Conservation (phyloP, 1,284 basidiomycete species). For the Cryptococcus floricola region DNA sequence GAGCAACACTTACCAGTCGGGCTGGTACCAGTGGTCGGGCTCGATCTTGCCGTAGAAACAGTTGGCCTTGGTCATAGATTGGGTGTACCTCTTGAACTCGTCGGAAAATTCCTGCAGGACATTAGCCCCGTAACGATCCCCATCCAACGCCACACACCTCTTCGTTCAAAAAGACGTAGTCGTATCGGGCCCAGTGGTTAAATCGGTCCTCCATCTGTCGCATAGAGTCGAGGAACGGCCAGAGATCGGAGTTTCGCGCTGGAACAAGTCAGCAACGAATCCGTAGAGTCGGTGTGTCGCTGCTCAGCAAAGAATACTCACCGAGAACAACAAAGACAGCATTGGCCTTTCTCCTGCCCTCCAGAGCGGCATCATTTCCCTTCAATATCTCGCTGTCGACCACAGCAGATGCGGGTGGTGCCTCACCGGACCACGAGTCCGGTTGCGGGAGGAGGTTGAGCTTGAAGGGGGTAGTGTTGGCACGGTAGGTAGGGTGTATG, state of each 20-base stretch:
- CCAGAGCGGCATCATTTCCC: constrained; percentile 21
- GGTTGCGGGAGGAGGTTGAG: constrained; percentile 11
- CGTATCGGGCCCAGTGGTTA: constrained; percentile 79
- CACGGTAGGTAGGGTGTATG: constrained; percentile 44
- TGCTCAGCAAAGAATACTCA: constrained; percentile 15
- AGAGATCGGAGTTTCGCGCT: constrained; percentile 75
- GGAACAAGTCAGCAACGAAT: neutral
- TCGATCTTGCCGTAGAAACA: constrained; percentile 80
- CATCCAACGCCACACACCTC: constrained; percentile 39
- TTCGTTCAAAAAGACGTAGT: constrained; percentile 84
- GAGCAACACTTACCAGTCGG: constrained; percentile 56
- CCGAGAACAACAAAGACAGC: constrained; percentile 76
- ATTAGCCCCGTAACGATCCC: neutral
- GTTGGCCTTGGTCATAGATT: constrained; percentile 61
- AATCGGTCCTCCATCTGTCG: constrained; percentile 53
- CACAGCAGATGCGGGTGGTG: constrained; percentile 18
- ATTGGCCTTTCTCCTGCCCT: constrained; percentile 61
- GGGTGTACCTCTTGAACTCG: constrained; percentile 69
- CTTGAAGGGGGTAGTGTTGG: constrained; percentile 29
- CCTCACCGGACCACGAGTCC: constrained; percentile 9
- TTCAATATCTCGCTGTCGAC: constrained; percentile 23
- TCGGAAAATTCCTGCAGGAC: constrained; percentile 58
- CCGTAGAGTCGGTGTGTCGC: neutral
- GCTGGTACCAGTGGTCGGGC: constrained; percentile 76
- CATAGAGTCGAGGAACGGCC: constrained; percentile 59